Evolutionary conservation across 2,329 filamentous ascomycete species (phyloP), one percentile per base, ranked within the genome.

Genomic region (Fusarium floridanum): DNA sequence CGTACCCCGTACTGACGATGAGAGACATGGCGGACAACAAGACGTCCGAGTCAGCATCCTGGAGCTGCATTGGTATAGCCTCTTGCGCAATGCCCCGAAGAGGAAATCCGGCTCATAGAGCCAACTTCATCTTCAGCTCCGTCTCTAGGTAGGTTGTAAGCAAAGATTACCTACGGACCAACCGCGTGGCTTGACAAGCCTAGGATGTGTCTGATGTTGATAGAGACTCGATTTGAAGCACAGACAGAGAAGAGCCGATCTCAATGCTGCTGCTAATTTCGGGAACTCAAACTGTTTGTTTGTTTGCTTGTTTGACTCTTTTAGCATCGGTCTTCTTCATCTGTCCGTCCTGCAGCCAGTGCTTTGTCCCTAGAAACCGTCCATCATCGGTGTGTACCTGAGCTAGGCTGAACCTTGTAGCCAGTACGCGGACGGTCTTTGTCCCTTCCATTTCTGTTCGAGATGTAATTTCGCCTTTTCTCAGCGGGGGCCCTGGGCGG

Each of bases 391-490:
- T 57, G 64, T 57, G 64, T 66, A 45, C 68, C 64, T 64, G 66
- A 69, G 37, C 69, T 66, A 72, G 53, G 43, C 57, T 39, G 64
- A 72, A 61, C 48, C 53, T 63, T 72, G 43, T 66, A 63, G 65
- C 69, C 69, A 69, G 64, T 64, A 68, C 24, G 27, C 27, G 17
- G 34, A 20, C 32, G 50, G 32, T 22, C 45, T 45, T 43, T 34
- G 41, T 72, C 55, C 64, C 59, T 75, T 75, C 72, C 72, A 73
- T 67, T 75, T 73, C 62, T 75, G 72, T 76, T 73, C 69, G 61
- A 72, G 34, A 73, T 70, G 67, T 68, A 77, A 78, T 78, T 67
- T 78, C 76, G 76, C 68, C 60, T 77, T 73, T 57, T 59, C 67
- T 65, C 59, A 53, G 45, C 56, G 60, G 56, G 37, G 66, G 32